Evolutionary conservation across 2,329 filamentous ascomycete species (phyloP).

Genomic region (Trichoderma pleuroti): DNA sequence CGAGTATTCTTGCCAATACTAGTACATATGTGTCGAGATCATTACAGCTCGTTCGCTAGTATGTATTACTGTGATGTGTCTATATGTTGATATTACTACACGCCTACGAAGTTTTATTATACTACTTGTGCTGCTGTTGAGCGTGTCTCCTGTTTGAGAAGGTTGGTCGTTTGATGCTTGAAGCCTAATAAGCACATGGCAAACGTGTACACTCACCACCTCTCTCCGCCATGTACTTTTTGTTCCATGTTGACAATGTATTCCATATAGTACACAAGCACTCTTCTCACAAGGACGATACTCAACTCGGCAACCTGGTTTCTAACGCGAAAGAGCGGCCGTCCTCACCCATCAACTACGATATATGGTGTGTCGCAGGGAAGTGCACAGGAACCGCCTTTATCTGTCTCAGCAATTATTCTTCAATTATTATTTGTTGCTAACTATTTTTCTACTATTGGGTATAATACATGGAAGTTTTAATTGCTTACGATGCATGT

Average conservation of each 20-base stretch:
- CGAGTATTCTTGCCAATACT: not conserved
- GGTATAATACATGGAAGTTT: not conserved
- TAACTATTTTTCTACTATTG: not conserved
- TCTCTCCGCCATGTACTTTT: not conserved
- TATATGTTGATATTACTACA: not conserved
- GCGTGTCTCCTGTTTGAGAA: not conserved
- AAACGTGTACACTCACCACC: not conserved
- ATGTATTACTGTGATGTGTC: no score
- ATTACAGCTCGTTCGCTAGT: no score
- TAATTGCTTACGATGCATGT: not conserved
- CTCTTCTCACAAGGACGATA: not conserved
- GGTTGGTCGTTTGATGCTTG: not conserved
- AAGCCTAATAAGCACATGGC: not conserved
- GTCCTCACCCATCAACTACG: not conserved
- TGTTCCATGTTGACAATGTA: not conserved
- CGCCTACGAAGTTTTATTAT: not conserved
- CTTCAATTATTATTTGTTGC: not conserved
- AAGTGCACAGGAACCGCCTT: not conserved
- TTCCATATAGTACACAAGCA: not conserved
- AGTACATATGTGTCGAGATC: not conserved
- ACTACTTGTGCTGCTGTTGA: not conserved
- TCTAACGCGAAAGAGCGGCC: not conserved
- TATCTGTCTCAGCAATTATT: not conserved
- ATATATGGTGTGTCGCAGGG: not conserved
- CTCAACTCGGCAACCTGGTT: not conserved